phyloP scores from a whole-genome alignment of 345 rosid species.

The Microthlaspi erraticum region DNA sequence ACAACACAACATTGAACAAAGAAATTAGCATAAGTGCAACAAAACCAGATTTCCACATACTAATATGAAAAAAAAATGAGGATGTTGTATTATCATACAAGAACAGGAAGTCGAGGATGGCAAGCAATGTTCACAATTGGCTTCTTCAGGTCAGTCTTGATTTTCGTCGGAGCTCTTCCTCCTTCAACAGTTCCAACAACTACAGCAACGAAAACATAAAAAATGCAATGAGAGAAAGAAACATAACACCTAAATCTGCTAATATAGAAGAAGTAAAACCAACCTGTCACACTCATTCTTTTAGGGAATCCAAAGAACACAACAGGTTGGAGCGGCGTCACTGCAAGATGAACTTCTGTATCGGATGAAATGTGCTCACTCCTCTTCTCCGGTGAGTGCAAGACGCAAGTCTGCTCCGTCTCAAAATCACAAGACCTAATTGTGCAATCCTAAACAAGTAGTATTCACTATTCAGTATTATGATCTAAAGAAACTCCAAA shows the following conservation, averaged over 20 bases:
- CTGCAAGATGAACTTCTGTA: conserved; percentile 92
- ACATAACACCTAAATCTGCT: not conserved
- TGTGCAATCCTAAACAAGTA: conserved; percentile 77
- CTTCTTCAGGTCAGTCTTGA: conserved; percentile 95
- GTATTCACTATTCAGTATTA: not conserved
- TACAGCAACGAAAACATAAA: conserved; percentile 36
- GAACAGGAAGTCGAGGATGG: conserved; percentile 96
- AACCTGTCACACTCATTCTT: conserved; percentile 97
- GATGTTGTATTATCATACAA: conserved; percentile 56
- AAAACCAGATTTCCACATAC: conserved; percentile 15
- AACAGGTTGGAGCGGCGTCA: conserved; percentile 93
- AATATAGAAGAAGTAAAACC: conserved; percentile 12
- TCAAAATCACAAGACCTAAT: conserved; percentile 95
- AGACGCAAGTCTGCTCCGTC: conserved; percentile 85
- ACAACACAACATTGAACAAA: conserved; percentile 30
- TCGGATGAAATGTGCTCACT: conserved; percentile 73
- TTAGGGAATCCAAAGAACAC: conserved; percentile 93
- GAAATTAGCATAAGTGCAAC: conserved; percentile 8
- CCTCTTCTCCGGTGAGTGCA: conserved; percentile 96
- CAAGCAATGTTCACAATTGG: conserved; percentile 94
- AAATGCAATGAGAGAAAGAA: conserved; percentile 8
- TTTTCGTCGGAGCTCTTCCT: conserved; percentile 91
- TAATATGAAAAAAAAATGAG: conserved; percentile 3
- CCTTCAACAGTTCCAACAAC: conserved; percentile 99
- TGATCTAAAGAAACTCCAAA: not conserved